phyloP scores from a whole-genome alignment of 768 basidiomycete species.

The Mrakia frigida region DNA sequence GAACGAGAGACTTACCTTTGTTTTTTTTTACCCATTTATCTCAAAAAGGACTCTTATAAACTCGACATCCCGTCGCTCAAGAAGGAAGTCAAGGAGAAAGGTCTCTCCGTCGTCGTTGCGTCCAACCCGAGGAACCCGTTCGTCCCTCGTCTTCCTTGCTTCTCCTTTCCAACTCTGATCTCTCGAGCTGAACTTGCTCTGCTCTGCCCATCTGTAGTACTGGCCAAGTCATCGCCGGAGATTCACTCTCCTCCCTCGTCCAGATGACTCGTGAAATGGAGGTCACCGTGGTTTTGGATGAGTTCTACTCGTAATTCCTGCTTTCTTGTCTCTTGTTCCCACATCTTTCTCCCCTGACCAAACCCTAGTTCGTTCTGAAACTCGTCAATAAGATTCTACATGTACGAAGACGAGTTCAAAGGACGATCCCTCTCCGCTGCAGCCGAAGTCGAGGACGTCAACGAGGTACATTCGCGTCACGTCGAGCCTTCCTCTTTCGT shows the following conservation, averaged over 20 bases:
- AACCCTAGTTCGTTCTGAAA: slow-evolving; percentile 46
- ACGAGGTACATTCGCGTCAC: slow-evolving; percentile 50
- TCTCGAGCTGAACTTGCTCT: neutral
- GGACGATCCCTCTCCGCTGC: slow-evolving; percentile 79
- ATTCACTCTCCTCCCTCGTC: slow-evolving; percentile 76
- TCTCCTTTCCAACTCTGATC: neutral
- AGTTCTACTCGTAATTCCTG: slow-evolving; percentile 74
- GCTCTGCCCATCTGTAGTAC: slow-evolving; percentile 56
- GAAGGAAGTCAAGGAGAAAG: slow-evolving; percentile 73
- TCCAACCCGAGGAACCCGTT: slow-evolving; percentile 90
- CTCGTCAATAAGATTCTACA: slow-evolving; percentile 84
- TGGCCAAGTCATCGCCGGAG: slow-evolving; percentile 75
- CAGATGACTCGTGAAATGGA: slow-evolving; percentile 60
- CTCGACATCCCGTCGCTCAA: slow-evolving; percentile 75
- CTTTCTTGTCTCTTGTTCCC: neutral
- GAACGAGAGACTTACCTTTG: neutral
- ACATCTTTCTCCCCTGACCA: neutral
- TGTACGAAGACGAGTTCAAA: slow-evolving; percentile 64
- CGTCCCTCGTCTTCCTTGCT: neutral
- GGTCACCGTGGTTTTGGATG: slow-evolving; percentile 56
- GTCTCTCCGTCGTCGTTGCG: slow-evolving; percentile 75
- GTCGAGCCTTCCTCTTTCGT: neutral
- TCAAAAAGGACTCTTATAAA: slow-evolving; percentile 50
- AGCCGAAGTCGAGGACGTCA: slow-evolving; percentile 77
- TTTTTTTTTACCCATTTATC: neutral